A percentile compares a stretch with the other conserved stretches of the same genome.
Evolutionary conservation across 192 early-diverging fungal species (phyloP).

Genomic region (Umbelopsis sp.): DNA sequence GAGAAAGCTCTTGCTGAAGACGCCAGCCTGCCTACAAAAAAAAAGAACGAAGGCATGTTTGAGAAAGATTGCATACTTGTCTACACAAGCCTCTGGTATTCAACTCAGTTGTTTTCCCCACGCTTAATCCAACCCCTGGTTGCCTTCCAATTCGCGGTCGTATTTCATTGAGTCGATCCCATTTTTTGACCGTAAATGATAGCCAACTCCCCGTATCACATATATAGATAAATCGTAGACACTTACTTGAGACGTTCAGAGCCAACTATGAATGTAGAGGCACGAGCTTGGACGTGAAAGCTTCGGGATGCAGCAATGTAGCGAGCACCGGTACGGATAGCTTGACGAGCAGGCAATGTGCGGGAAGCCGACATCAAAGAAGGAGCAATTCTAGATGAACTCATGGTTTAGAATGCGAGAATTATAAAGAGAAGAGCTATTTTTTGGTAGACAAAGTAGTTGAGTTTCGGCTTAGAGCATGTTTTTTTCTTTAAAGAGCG

Average conservation of each 20-base stretch:
- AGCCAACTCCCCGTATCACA: too few relatives aligned
- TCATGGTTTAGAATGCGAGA: conserved; percentile 10
- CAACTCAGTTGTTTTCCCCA: conserved; percentile 7
- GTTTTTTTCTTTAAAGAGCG: conserved; percentile 9
- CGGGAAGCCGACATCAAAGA: background rate
- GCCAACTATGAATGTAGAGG: conserved; percentile 17
- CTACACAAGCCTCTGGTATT: too few relatives aligned
- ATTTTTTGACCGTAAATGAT: background rate
- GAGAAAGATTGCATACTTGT: background rate
- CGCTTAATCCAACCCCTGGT: background rate
- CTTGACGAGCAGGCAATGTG: background rate
- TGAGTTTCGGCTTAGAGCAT: background rate
- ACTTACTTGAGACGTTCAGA: conserved; percentile 32
- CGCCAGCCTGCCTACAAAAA: conserved; percentile 22
- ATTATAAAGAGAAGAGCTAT: background rate
- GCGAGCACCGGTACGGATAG: conserved; percentile 15
- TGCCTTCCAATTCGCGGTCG: background rate
- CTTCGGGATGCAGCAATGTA: conserved; percentile 28
- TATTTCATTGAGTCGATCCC: background rate
- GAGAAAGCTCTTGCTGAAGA: background rate
- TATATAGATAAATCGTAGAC: background rate
- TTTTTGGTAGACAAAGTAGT: background rate
- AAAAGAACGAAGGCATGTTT: background rate
- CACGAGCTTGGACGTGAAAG: conserved; percentile 33
- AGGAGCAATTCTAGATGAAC: conserved; percentile 13